Evolutionary conservation across 1,139 yeast species (phyloP).

Genomic region (Geotrichum restrictum): DNA sequence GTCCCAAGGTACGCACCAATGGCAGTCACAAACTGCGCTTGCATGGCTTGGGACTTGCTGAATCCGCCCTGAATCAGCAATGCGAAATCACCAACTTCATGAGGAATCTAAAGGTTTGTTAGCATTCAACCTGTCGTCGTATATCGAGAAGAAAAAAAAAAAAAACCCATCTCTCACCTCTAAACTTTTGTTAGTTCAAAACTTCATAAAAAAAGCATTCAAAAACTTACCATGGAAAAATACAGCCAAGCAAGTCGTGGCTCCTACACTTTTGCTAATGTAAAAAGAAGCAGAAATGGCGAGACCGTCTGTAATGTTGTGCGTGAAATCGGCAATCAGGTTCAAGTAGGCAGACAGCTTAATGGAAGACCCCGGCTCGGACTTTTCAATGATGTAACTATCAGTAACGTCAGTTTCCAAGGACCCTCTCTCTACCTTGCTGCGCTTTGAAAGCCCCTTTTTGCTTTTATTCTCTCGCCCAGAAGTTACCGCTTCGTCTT

Average conservation of each 20-base stretch:
- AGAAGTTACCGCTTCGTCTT: slow-evolving; percentile 20
- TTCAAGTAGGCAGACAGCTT: slow-evolving; percentile 56
- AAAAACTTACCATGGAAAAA: slow-evolving; percentile 49
- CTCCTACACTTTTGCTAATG: slow-evolving; percentile 53
- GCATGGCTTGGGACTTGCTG: slow-evolving; percentile 57
- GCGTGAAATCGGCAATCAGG: slow-evolving; percentile 61
- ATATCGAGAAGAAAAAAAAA: too few species aligned
- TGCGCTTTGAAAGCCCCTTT: slow-evolving; percentile 3
- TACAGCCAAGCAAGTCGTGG: slow-evolving; percentile 61
- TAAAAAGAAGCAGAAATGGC: slow-evolving; percentile 66
- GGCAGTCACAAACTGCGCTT: slow-evolving; percentile 59
- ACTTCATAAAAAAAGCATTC: too few species aligned
- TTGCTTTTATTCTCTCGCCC: slow-evolving; percentile 21
- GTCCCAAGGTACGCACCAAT: slow-evolving; percentile 63
- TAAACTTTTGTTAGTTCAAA: too few species aligned
- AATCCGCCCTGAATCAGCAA: slow-evolving; percentile 61
- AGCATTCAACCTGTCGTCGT: not conserved
- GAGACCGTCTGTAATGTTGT: slow-evolving; percentile 66
- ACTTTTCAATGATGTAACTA: slow-evolving; percentile 17
- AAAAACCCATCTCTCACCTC: not conserved
- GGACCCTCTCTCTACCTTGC: slow-evolving; percentile 10
- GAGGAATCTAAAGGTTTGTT: slow-evolving; percentile 49
- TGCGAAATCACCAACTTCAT: slow-evolving; percentile 71
- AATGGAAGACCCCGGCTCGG: slow-evolving; percentile 27
- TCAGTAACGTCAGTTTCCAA: slow-evolving; percentile 17